phyloP scores from a whole-genome alignment of 176 grass and related monocot genomes.

The Zizania latifolia region DNA sequence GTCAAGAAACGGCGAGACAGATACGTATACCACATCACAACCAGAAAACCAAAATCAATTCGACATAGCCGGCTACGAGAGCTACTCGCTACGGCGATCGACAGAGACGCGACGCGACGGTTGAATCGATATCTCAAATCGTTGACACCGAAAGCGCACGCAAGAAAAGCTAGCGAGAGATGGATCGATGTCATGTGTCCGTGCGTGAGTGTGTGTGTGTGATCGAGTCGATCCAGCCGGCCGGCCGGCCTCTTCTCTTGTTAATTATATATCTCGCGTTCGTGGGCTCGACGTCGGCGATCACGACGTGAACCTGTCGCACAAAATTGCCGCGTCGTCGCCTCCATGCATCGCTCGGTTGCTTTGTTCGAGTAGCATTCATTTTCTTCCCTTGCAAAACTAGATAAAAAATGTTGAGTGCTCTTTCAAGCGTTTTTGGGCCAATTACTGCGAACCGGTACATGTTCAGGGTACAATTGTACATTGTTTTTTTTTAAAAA shows the following conservation, averaged over 20 bases:
- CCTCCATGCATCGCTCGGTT: background rate
- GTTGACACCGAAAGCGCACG: slow-evolving; percentile 47
- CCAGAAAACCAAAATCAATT: background rate
- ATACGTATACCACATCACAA: background rate
- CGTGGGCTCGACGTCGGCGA: slow-evolving; percentile 36
- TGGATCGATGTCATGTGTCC: background rate
- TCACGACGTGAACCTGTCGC: slow-evolving; percentile 51
- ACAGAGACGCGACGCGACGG: slow-evolving; percentile 34
- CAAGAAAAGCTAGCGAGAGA: slow-evolving; percentile 22
- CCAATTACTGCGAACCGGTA: background rate
- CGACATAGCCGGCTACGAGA: background rate
- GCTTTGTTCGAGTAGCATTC: background rate
- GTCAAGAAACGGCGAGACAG: too few species aligned
- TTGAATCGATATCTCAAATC: slow-evolving; percentile 30
- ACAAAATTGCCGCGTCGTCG: slow-evolving; percentile 7
- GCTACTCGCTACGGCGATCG: background rate
- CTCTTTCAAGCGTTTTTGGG: background rate
- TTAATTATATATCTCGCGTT: background rate
- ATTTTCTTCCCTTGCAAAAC: background rate
- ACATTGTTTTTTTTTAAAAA: too few species aligned
- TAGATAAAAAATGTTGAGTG: background rate
- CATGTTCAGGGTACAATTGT: background rate
- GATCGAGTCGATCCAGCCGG: background rate
- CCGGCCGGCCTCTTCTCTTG: slow-evolving; percentile 7
- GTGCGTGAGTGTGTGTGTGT: too few species aligned